A percentile compares a stretch with the other conserved stretches of the same genome.
phyloP scores from a whole-genome alignment of 2,329 filamentous ascomycete genomes.

The Fusarium bactridioides region DNA sequence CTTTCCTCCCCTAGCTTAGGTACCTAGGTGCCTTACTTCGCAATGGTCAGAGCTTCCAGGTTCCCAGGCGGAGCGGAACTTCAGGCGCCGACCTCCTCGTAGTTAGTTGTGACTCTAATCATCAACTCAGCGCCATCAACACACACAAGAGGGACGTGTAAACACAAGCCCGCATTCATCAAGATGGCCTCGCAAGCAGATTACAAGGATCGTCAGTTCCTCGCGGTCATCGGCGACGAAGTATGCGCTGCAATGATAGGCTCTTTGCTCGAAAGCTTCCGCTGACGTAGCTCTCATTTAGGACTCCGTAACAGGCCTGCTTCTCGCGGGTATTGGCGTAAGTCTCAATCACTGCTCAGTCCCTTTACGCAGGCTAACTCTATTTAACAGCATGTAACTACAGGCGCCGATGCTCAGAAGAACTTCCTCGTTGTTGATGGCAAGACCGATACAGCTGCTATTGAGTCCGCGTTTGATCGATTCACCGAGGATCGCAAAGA shows the following conservation, averaged over 20 bases:
- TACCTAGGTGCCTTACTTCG: not conserved
- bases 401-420: constrained; percentile 87
- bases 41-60: constrained; percentile 42
- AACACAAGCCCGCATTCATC: constrained; percentile 15
- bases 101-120: not conserved
- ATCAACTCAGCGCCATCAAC: constrained; percentile 28
- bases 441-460: constrained; percentile 88
- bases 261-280: constrained; percentile 11
- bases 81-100: constrained; percentile 34
- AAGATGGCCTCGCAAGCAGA: constrained; percentile 63
- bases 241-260: constrained; percentile 54
- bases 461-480: constrained; percentile 87
- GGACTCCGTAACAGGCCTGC: constrained; percentile 95
- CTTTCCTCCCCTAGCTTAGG: not conserved
- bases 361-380: not conserved
- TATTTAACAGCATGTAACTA: constrained; percentile 79
- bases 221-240: constrained; percentile 98
- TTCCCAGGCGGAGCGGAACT: constrained; percentile 33
- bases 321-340: constrained; percentile 95
- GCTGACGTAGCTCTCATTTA: constrained; percentile 52
- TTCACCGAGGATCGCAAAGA: constrained; percentile 94
- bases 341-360: constrained; percentile 39
- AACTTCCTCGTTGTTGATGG: constrained; percentile 97
- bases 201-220: constrained; percentile 89
- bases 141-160: constrained; percentile 17